These are phyloP conservation scores for Boletus reticulatus DNA, from an alignment of 768 basidiomycete genomes.

Conservation along the genomic window DNA sequence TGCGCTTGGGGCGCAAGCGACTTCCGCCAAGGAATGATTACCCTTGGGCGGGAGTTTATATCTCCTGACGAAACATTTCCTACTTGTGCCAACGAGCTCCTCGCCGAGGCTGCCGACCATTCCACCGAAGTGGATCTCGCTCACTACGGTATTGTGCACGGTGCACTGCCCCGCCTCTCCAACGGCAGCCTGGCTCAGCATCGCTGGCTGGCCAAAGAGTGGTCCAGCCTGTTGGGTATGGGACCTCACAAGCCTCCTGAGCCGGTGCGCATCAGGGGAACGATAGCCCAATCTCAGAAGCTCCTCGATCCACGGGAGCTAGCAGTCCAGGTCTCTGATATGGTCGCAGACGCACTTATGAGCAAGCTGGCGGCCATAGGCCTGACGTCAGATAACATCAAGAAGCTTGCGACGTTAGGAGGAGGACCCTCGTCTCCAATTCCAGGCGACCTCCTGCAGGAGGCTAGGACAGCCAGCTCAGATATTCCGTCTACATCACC, in stretches of 20 bases:
- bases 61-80: not conserved
- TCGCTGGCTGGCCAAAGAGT: slow-evolving; percentile 4
- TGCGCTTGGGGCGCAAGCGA: not conserved
- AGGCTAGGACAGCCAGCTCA: not conserved
- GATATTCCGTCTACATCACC: too few relatives aligned
- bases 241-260: not conserved
- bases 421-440: not conserved
- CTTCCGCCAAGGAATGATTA: not conserved
- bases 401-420: not conserved
- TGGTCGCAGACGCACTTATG: not conserved
- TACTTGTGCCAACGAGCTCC: not conserved
- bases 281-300: not conserved
- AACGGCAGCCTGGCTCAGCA: not conserved
- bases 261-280: not conserved
- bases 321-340: not conserved
- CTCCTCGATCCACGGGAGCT: not conserved
- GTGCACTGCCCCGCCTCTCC: not conserved
- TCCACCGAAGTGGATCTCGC: not conserved
- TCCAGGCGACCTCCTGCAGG: not conserved
- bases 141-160: not conserved
- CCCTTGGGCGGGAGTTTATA: not conserved
- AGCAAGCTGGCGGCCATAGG: not conserved
- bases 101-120: slow-evolving; percentile 1
- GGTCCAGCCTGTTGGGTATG: not conserved
- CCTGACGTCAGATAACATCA: not conserved